Evolutionary conservation across 2,329 filamentous ascomycete genomes (phyloP).

Genomic region (Neocatenulostroma microsporum): DNA sequence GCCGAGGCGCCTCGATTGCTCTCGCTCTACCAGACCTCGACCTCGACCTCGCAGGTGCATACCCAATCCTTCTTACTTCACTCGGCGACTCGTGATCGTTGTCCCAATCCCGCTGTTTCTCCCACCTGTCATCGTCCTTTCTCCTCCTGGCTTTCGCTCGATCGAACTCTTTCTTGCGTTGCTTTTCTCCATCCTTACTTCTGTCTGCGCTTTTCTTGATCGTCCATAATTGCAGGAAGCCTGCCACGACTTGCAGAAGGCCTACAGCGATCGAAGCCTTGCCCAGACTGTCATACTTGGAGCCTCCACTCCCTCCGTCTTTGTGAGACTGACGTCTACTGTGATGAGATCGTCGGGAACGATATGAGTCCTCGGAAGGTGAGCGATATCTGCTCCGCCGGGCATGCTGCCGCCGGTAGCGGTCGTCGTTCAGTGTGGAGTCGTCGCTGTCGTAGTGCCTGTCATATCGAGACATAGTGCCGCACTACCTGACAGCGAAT

Average conservation of each 20-base stretch:
- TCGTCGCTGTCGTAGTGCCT: neutral
- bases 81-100: conserved; percentile 3
- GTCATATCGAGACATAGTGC: conserved; percentile 1
- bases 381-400: neutral
- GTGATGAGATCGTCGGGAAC: neutral
- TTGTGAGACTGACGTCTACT: no score
- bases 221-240: conserved; percentile 11
- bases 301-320: neutral
- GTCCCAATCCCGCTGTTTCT: conserved; percentile 4
- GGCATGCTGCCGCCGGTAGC: no score
- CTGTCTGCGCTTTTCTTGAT: conserved; percentile 9
- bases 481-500: no score
- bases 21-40: neutral
- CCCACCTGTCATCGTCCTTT: conserved; percentile 8
- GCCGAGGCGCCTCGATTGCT: neutral
- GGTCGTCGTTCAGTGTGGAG: no score
- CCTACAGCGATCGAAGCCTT: conserved; percentile 9
- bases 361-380: neutral
- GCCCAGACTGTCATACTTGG: conserved; percentile 9
- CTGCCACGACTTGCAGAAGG: conserved; percentile 9
- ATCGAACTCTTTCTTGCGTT: conserved; percentile 9
- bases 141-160: conserved; percentile 8
- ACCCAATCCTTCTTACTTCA: conserved; percentile 5
- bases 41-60: conserved; percentile 1
- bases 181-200: conserved; percentile 6